phyloP scores from a whole-genome alignment of 2,329 filamentous ascomycete genomes.

The Drechslerella stenobrocha region DNA sequence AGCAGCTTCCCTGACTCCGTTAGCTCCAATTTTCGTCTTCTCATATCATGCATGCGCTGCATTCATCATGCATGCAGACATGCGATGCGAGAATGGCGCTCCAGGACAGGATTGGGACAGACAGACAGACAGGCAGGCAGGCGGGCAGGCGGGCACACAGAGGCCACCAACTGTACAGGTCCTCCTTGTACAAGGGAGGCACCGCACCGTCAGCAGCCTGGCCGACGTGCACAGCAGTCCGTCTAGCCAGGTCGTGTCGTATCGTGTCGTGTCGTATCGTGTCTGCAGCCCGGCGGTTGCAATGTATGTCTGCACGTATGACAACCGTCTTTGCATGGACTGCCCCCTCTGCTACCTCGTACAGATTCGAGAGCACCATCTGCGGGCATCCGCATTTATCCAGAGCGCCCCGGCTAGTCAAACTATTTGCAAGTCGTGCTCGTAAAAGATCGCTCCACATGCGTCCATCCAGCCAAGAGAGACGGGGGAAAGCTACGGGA shows the following conservation, averaged over 20 bases:
- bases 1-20: slow-evolving; percentile 41
- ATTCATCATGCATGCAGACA: slow-evolving; percentile 11
- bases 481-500: background rate
- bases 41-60: slow-evolving; percentile 2
- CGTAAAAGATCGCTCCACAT: slow-evolving; percentile 29
- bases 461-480: slow-evolving; percentile 15
- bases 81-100: slow-evolving; percentile 46
- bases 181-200: too few species aligned
- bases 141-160: background rate
- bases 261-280: too few species aligned
- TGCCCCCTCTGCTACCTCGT: background rate
- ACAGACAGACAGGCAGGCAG: too few species aligned
- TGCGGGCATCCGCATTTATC: slow-evolving; percentile 36
- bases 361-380: background rate
- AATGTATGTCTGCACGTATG: slow-evolving; percentile 27
- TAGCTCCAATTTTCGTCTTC: slow-evolving; percentile 30
- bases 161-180: too few species aligned
- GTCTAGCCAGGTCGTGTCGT: too few species aligned
- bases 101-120: slow-evolving; percentile 35
- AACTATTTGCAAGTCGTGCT: slow-evolving; percentile 5
- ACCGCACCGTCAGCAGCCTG: too few species aligned
- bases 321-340: slow-evolving; percentile 40
- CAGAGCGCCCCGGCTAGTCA: slow-evolving; percentile 6
- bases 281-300: background rate
- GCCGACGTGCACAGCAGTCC: too few species aligned